Percentiles rank a stretch among this genome's conserved stretches.
These are phyloP conservation scores for Ruellia speciosa DNA, from an alignment of 305 asterid species.

Conservation along the genomic window DNA sequence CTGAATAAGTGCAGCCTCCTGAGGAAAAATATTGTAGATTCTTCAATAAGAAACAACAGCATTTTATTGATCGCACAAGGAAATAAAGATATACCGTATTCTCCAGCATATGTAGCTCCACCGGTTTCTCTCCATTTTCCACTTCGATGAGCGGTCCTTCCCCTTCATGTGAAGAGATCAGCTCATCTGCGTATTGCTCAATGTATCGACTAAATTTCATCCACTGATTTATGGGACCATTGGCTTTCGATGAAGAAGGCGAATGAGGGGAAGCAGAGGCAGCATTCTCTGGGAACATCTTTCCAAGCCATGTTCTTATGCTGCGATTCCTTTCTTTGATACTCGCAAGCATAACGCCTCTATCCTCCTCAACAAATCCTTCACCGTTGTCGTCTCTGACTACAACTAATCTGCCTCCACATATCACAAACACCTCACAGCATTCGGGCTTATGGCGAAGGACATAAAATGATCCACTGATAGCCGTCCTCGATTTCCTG, in stretches of 20 bases:
- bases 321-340: conserved; percentile 33
- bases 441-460: conserved; percentile 48
- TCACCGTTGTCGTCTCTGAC: conserved; percentile 40
- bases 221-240: conserved; percentile 31
- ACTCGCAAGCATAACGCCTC: conserved; percentile 34
- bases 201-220: conserved; percentile 37
- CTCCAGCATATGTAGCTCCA: conserved; percentile 27
- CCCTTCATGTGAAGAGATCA: conserved; percentile 28
- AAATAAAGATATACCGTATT: conserved; percentile 26
- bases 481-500: conserved; percentile 58
- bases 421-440: conserved; percentile 44
- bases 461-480: conserved; percentile 42
- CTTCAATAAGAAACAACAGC: background rate
- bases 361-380: conserved; percentile 40
- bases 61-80: background rate
- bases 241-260: conserved; percentile 29
- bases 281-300: conserved; percentile 30
- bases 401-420: conserved; percentile 43
- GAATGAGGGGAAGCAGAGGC: conserved; percentile 15
- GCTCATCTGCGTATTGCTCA: conserved; percentile 32
- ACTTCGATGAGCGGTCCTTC: conserved; percentile 23
- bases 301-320: conserved; percentile 44
- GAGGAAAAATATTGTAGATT: conserved; percentile 7
- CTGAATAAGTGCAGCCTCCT: conserved; percentile 30
- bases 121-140: conserved; percentile 16